phyloP scores from a whole-genome alignment of 495 filamentous ascomycete species.

The Cudoniella acicularis region DNA sequence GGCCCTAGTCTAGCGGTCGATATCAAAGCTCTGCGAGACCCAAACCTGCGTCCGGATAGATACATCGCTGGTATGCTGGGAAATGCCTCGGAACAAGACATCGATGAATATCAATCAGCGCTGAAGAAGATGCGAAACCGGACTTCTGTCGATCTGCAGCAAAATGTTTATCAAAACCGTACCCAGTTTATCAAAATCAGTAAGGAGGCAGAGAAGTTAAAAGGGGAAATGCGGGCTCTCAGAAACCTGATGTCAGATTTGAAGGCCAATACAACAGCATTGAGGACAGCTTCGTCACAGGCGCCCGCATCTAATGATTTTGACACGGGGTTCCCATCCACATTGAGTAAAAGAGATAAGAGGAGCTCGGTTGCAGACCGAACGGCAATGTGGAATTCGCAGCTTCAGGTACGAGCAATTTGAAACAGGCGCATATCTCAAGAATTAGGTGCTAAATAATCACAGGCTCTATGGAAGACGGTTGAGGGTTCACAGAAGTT shows the following conservation, averaged over 20 bases:
- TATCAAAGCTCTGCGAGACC: slow-evolving; percentile 71
- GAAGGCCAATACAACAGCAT: slow-evolving; percentile 63
- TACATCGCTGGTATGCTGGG: slow-evolving; percentile 75
- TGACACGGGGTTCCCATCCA: slow-evolving; percentile 39
- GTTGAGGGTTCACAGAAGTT: slow-evolving; percentile 97
- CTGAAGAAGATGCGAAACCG: slow-evolving; percentile 76
- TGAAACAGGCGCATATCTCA: slow-evolving; percentile 10
- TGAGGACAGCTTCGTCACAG: slow-evolving; percentile 62
- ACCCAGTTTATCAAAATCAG: slow-evolving; percentile 99
- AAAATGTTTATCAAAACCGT: slow-evolving; percentile 96
- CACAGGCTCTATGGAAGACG: slow-evolving; percentile 77
- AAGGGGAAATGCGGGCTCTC: slow-evolving; percentile 90
- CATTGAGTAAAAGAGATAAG: slow-evolving; percentile 62
- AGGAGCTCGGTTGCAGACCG: slow-evolving; percentile 86
- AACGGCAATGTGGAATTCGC: slow-evolving; percentile 92
- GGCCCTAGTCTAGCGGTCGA: slow-evolving; percentile 51
- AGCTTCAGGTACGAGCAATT: slow-evolving; percentile 48
- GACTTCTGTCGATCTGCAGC: slow-evolving; percentile 84
- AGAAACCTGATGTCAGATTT: slow-evolving; percentile 86
- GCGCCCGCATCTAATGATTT: slow-evolving; percentile 24
- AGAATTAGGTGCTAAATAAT: slow-evolving; percentile 4
- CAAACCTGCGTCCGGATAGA: slow-evolving; percentile 66
- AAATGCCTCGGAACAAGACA: slow-evolving; percentile 92
- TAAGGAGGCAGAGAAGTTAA: slow-evolving; percentile 97
- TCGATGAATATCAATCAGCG: slow-evolving; percentile 73